Evolutionary conservation across 805 yeast genomes (phyloP), one percentile per base, ranked within the genome.

Genomic region (Blastobotrys mokoenaii): DNA sequence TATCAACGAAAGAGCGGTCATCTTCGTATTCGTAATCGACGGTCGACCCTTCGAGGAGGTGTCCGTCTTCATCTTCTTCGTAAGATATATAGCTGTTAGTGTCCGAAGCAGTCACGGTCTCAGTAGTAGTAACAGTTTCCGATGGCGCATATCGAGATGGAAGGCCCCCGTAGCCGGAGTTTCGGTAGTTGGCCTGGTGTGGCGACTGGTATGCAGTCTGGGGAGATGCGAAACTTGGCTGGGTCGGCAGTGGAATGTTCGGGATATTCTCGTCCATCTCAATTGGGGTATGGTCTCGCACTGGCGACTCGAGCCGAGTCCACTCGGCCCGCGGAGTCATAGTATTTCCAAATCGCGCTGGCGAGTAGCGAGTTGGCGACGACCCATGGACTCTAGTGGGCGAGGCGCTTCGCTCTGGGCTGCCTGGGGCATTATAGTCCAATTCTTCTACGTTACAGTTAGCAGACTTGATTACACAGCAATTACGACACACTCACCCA

Each of bases 241-340:
- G 52, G 14, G 51, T 44, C 5, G 54, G 54, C 18, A 41, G 36
- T 2, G 52, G 49, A 30, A 46, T 46, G 27, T 22, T 22, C 8
- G 45, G 27, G 38, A 41, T 18, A 14, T 20, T 16, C 14, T 49
- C 53, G 38, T 54, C 56, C 41, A 51, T 51, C 10, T 42, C 51
- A 43, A 52, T 54, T 22, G 56, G 56, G 25, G 51, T 49, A 18
- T 42, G 51, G 36, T 46, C 52, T 10, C 46, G 44, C n/a, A 45
- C 51, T 30, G 95, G 93, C 0, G 94, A 80, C 60, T 84, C 89
- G 52, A 77, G 64, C 44, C 76, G 67, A 2, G 93, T 81, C 55
- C 73, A 82, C 42, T 73, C 75, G 36, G 85, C 80, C 63, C 94
- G 71, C 8, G 83, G 77, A 6, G 84, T 76, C 39, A 43, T 53